These are phyloP conservation scores for Telfairia occidentalis DNA, from an alignment of 331 rosid species.

Conservation along the genomic window DNA sequence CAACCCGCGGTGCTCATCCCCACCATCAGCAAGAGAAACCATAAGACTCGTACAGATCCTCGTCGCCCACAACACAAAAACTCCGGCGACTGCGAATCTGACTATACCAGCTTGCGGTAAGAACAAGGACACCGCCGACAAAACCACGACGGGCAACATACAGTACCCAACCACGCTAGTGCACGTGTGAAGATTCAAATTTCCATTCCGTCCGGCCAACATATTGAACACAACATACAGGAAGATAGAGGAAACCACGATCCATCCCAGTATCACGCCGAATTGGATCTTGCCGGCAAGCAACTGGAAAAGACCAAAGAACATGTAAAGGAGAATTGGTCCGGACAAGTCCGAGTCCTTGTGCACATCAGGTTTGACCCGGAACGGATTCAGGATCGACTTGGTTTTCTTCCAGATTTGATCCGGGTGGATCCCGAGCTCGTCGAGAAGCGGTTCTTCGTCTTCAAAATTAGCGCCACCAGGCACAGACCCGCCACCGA, in stretches of 20 bases:
- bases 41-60: slow-evolving; percentile 68
- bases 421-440: slow-evolving; percentile 95
- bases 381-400: slow-evolving; percentile 72
- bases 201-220: slow-evolving; percentile 86
- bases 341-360: slow-evolving; percentile 89
- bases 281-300: slow-evolving; percentile 96
- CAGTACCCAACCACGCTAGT: slow-evolving; percentile 88
- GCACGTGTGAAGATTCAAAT: slow-evolving; percentile 79
- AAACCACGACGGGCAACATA: slow-evolving; percentile 74
- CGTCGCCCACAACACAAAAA: slow-evolving; percentile 83
- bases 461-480: slow-evolving; percentile 59
- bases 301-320: slow-evolving; percentile 71
- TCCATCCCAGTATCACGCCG: slow-evolving; percentile 93
- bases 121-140: slow-evolving; percentile 66
- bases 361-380: slow-evolving; percentile 58
- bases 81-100: slow-evolving; percentile 40
- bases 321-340: slow-evolving; percentile 80
- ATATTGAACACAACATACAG: slow-evolving; percentile 88
- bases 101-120: slow-evolving; percentile 53
- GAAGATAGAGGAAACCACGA: slow-evolving; percentile 79
- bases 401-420: slow-evolving; percentile 85
- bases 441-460: slow-evolving; percentile 91
- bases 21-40: slow-evolving; percentile 79
- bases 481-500: slow-evolving; percentile 29
- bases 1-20: slow-evolving; percentile 83